A percentile compares a stretch with the other conserved stretches of the same genome.
Conservation (phyloP, 2,329 filamentous ascomycete genomes). For the Penicillium thymicola region DNA sequence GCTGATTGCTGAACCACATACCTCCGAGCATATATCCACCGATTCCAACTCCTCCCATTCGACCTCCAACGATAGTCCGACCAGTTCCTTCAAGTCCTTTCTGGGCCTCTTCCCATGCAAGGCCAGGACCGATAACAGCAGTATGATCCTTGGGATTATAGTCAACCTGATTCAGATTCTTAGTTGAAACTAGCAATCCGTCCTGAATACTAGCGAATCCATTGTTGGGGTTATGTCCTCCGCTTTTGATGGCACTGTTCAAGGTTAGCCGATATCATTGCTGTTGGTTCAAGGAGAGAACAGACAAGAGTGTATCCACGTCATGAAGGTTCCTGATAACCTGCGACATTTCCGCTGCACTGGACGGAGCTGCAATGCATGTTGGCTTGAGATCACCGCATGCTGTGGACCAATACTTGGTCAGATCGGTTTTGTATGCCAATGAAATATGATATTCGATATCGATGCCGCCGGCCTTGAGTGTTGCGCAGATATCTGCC, state of each 20-base stretch:
- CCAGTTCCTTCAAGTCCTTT: conserved; percentile 31
- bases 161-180: conserved; percentile 41
- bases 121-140: conserved; percentile 39
- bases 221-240: conserved; percentile 49
- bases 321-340: conserved; percentile 51
- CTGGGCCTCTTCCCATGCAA: conserved; percentile 36
- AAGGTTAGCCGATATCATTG: background rate
- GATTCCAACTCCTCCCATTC: conserved; percentile 49
- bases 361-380: conserved; percentile 50
- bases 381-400: conserved; percentile 44
- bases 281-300: background rate
- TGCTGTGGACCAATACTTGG: conserved; percentile 48
- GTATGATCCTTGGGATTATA: conserved; percentile 38
- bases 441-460: conserved; percentile 32
- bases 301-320: conserved; percentile 47
- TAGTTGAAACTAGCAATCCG: conserved; percentile 45
- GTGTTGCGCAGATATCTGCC: conserved; percentile 40
- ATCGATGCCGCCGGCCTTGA: conserved; percentile 35
- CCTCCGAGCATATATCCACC: conserved; percentile 48
- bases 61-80: conserved; percentile 43
- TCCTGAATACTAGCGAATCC: conserved; percentile 47
- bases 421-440: conserved; percentile 39
- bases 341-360: conserved; percentile 51
- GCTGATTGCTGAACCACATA: conserved; percentile 14
- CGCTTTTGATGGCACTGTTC: conserved; percentile 49